phyloP scores from a whole-genome alignment of 257 asterid genomes.

The Capsicum pubescens region DNA sequence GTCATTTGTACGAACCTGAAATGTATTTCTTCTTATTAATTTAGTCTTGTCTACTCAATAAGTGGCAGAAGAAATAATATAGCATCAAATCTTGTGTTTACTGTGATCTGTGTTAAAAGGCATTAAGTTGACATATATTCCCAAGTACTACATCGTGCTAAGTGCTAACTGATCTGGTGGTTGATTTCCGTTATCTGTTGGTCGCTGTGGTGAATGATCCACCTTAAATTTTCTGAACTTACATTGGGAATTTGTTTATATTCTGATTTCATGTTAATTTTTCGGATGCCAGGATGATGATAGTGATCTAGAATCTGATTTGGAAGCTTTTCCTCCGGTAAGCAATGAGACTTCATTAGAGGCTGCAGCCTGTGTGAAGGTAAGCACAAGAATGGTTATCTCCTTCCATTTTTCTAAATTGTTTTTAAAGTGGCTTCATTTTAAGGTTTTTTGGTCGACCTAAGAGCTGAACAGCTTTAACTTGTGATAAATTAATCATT shows the following conservation, averaged over 20 bases:
- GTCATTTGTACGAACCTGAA: neutral
- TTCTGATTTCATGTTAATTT: constrained; percentile 31
- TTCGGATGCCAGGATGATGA: constrained; percentile 70
- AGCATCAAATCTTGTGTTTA: neutral
- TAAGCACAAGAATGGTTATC: constrained; percentile 23
- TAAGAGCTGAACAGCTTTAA: neutral
- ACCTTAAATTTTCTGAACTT: neutral
- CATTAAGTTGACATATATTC: neutral
- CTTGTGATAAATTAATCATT: neutral
- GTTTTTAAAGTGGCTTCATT: neutral
- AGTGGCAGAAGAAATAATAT: neutral
- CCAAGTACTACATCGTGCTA: neutral
- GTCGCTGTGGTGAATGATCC: neutral
- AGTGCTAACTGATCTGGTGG: constrained; percentile 4
- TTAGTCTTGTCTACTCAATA: neutral
- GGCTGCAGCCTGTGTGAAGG: constrained; percentile 88
- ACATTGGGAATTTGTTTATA: neutral
- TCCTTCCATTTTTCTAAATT: constrained; percentile 1
- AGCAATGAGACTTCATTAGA: constrained; percentile 73
- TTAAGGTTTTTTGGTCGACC: neutral
- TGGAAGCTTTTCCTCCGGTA: constrained; percentile 70
- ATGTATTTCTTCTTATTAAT: neutral
- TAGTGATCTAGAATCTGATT: constrained; percentile 79
- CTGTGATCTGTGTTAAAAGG: neutral
- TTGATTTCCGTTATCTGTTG: neutral